Percentiles rank a stretch among this genome's conserved stretches.
These are phyloP conservation scores for Colletotrichum sojae DNA, from an alignment of 2,329 filamentous ascomycete genomes.

Conservation along the genomic window DNA sequence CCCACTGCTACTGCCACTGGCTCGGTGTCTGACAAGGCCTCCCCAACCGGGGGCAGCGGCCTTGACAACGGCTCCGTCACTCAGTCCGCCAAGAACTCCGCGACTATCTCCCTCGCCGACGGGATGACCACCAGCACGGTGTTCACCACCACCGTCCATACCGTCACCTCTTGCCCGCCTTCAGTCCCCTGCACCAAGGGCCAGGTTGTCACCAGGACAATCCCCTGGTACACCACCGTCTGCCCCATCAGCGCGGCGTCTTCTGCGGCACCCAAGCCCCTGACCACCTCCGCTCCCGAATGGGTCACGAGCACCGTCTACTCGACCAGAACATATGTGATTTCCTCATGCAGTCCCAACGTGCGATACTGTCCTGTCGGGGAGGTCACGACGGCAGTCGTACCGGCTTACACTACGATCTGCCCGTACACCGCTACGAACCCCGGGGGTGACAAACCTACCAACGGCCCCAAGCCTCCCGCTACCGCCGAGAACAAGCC, in stretches of 20 bases:
- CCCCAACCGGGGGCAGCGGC: constrained; percentile 13
- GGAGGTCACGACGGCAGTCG: constrained; percentile 54
- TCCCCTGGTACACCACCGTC: constrained; percentile 56
- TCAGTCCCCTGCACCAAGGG: constrained; percentile 49
- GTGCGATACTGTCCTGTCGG: constrained; percentile 55
- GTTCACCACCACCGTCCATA: constrained; percentile 51
- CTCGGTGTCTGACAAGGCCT: constrained; percentile 6
- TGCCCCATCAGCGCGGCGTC: constrained; percentile 54
- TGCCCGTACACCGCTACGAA: constrained; percentile 53
- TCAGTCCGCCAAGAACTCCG: neutral
- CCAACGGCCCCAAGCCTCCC: constrained; percentile 14
- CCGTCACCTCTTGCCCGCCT: constrained; percentile 63
- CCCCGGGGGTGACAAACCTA: constrained; percentile 6
- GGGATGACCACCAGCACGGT: constrained; percentile 48
- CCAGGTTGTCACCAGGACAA: constrained; percentile 54
- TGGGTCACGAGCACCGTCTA: constrained; percentile 55
- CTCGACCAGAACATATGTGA: constrained; percentile 62
- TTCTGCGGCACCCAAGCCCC: constrained; percentile 22
- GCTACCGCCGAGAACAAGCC: constrained; percentile 5
- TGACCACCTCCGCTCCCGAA: constrained; percentile 19
- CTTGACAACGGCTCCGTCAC: constrained; percentile 10
- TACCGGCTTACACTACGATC: constrained; percentile 56
- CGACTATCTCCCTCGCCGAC: constrained; percentile 1
- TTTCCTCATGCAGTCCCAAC: constrained; percentile 67
- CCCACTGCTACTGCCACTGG: constrained; percentile 13